Conservation (phyloP, 805 yeast genomes). For the Maudiozyma serrabonitensis region DNA sequence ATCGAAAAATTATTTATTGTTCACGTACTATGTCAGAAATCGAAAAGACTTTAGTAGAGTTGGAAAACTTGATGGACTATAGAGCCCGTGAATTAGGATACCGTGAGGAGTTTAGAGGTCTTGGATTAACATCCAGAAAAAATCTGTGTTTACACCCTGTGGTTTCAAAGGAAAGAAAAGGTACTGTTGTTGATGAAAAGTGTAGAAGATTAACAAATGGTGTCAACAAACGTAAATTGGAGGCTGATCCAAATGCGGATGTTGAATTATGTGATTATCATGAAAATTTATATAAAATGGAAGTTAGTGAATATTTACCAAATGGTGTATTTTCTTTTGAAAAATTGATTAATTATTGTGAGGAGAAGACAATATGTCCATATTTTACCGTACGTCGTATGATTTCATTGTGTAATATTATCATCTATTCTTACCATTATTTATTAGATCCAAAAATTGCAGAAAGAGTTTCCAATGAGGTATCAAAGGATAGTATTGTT, state of each 20-base stretch:
- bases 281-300: slow-evolving; percentile 77
- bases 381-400: slow-evolving; percentile 96
- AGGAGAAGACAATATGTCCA: slow-evolving; percentile 77
- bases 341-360: slow-evolving; percentile 66
- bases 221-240: slow-evolving; percentile 58
- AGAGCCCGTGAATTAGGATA: slow-evolving; percentile 75
- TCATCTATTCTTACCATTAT: slow-evolving; percentile 95
- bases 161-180: slow-evolving; percentile 81
- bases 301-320: slow-evolving; percentile 83
- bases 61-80: slow-evolving; percentile 79
- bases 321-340: slow-evolving; percentile 94
- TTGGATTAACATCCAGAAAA: slow-evolving; percentile 91
- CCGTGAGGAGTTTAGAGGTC: slow-evolving; percentile 84
- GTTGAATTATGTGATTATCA: slow-evolving; percentile 73
- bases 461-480: slow-evolving; percentile 84
- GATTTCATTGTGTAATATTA: slow-evolving; percentile 88
- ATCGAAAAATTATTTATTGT: slow-evolving; percentile 83
- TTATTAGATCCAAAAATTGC: slow-evolving; percentile 94
- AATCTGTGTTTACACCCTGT: slow-evolving; percentile 86
- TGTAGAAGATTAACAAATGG: slow-evolving; percentile 95
- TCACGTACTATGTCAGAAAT: slow-evolving; percentile 99
- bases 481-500: slow-evolving; percentile 85
- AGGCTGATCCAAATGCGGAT: slow-evolving; percentile 48
- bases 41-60: slow-evolving; percentile 90
- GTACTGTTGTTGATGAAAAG: slow-evolving; percentile 88